Base-by-base conservation (phyloP, 768 basidiomycete genomes). In the Hygrophorus pudorinus region DNA sequence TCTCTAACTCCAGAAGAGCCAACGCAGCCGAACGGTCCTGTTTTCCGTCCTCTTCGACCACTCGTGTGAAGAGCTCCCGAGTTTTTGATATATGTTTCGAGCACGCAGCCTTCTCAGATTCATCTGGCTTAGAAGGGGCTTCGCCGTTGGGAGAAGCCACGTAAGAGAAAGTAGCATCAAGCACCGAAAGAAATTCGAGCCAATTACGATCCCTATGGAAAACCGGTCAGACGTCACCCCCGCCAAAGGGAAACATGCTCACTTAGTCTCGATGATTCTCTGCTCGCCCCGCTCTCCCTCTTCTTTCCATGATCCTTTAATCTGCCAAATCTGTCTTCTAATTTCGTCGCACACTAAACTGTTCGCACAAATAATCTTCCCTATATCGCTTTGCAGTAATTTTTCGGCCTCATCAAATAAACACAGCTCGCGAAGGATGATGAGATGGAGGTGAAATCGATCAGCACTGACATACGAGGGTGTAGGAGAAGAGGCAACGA, bases 341-440 rank as follows among this genome's bases (percentile, higher is more conserved):
- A 84, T 60, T 54, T 88, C 82, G 48, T 89, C 78, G 49, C 85
- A 84, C 0, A 78, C 71, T 24, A 91, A 65, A 56, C 76, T 89
- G 4, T 78, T 77, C 5, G 72, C 66, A 50, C 83, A 87, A 13
- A 89, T 77, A 21, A 63, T 65, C 57, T 70, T 73, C 21, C 84
- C 88, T 27, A 77, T 60, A 21, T 85, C 84, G 45, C 74, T 81
- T 30, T 81, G 75, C 10, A 91, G 62, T 11, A 88, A 61, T 33
- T 72, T 75, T 36, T 73, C 69, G 0, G 85, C 85, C 51, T 89
- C 86, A 41, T 85, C 80, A 41, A 72, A 73, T 14, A 81, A 67
- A 37, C 72, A 65, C 18, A 89, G 65, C 53, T 88, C 79, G 38
- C 74, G 76, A 1, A 91, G 69, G 45, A 92, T 76, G 5, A 67